Evolutionary conservation across 2,329 filamentous ascomycete genomes (phyloP).

Genomic region (Trichoderma guizhouense): DNA sequence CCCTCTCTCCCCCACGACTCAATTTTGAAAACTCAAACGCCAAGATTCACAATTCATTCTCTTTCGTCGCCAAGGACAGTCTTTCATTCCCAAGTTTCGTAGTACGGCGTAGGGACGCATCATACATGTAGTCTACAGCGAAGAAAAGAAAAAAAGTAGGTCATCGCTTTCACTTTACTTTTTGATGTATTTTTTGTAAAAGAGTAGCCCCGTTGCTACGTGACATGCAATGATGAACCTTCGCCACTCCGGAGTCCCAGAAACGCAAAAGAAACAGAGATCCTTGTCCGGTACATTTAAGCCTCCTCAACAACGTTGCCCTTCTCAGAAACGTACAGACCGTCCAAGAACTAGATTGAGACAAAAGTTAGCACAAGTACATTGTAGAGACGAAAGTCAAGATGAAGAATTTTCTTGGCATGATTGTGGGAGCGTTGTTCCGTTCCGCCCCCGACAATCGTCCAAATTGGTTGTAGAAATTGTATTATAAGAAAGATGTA

Average conservation of each 20-base stretch:
- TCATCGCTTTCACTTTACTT: constrained; percentile 34
- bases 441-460: background rate
- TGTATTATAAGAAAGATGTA: no score
- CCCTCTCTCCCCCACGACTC: background rate
- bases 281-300: constrained; percentile 42
- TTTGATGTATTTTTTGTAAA: constrained; percentile 24
- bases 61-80: background rate
- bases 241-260: constrained; percentile 61
- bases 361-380: constrained; percentile 22
- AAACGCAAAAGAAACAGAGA: constrained; percentile 55
- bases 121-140: background rate
- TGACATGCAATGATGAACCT: constrained; percentile 61
- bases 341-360: constrained; percentile 83
- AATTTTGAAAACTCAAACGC: background rate
- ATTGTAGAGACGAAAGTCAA: no score
- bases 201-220: constrained; percentile 49
- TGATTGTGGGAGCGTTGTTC: background rate
- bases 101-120: background rate
- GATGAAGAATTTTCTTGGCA: no score
- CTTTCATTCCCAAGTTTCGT: background rate
- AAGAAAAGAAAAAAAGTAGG: background rate
- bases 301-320: constrained; percentile 82
- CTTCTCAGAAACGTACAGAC: constrained; percentile 99
- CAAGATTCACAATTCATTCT: background rate
- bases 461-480: background rate